Evolutionary conservation across 2,329 filamentous ascomycete species (phyloP).

Genomic region (Aspergillus neoniger): DNA sequence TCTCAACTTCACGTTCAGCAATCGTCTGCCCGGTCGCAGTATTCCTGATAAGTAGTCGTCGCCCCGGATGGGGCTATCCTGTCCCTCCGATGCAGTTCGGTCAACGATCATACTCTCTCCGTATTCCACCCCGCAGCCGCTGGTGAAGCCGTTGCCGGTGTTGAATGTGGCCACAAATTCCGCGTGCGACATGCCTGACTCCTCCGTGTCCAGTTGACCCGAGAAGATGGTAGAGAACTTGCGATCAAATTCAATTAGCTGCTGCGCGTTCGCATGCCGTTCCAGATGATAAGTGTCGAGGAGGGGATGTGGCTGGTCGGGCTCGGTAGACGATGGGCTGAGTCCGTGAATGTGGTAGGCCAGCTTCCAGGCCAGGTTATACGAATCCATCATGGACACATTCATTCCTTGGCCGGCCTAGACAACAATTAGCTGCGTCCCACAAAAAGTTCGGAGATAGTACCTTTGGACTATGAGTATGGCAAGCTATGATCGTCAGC

Average conservation of each 20-base stretch:
- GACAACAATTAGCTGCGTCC: conserved; percentile 15
- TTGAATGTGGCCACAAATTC: conserved; percentile 37
- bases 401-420: conserved; percentile 76
- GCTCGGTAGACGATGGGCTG: conserved; percentile 20
- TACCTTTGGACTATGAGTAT: conserved; percentile 72
- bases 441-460: background rate
- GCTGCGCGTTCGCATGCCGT: conserved; percentile 34
- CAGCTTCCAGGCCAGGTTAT: conserved; percentile 45
- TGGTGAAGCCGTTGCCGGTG: conserved; percentile 38
- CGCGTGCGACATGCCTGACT: conserved; percentile 32
- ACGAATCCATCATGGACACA: conserved; percentile 65
- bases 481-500: conserved; percentile 56
- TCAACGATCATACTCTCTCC: conserved; percentile 28
- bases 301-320: conserved; percentile 21
- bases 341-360: conserved; percentile 38
- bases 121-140: conserved; percentile 41
- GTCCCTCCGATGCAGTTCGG: conserved; percentile 10
- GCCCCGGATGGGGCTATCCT: conserved; percentile 21
- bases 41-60: conserved; percentile 34
- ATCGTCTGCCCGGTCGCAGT: conserved; percentile 34
- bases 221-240: conserved; percentile 40
- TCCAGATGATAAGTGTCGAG: conserved; percentile 40
- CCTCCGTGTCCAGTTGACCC: conserved; percentile 31
- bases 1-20: conserved; percentile 34
- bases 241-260: conserved; percentile 42